Conservation (phyloP, 768 basidiomycete genomes). For the Macrolepiota albuminosa region DNA sequence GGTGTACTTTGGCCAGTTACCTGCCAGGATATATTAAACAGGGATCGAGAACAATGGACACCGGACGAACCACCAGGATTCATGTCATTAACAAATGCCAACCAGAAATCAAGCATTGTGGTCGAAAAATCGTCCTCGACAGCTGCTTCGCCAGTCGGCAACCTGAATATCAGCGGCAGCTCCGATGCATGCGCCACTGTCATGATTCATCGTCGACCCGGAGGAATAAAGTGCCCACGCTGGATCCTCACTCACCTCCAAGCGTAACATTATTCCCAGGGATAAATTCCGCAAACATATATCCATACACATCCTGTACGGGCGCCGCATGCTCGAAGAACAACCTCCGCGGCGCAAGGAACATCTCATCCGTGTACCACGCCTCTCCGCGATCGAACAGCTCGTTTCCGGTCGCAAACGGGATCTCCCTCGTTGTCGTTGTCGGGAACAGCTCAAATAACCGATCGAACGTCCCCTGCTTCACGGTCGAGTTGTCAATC, state of each 20-base stretch:
- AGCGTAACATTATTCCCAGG: conserved; percentile 19
- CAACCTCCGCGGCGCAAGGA: conserved; percentile 42
- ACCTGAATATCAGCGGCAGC: no score
- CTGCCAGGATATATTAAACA: no score
- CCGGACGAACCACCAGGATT: no score
- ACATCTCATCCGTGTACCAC: conserved; percentile 60
- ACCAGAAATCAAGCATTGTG: no score
- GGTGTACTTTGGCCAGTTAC: no score
- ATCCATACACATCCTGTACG: conserved; percentile 44
- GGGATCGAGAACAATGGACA: no score
- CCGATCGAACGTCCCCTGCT: conserved; percentile 30
- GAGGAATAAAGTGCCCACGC: neutral
- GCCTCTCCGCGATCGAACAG: conserved; percentile 51
- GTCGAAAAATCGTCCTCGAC: no score
- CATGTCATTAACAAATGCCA: no score
- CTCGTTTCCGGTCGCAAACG: conserved; percentile 55
- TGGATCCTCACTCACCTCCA: conserved; percentile 11
- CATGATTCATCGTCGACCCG: neutral
- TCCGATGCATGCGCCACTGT: no score
- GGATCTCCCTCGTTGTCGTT: conserved; percentile 27
- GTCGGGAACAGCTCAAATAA: conserved; percentile 37
- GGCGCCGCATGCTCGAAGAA: conserved; percentile 45
- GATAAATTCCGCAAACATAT: conserved; percentile 54
- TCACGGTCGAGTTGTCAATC: conserved; percentile 48
- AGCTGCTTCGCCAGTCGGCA: no score